Base-by-base conservation (phyloP, 2,329 filamentous ascomycete genomes). In the Paecilomyces fulvus region DNA sequence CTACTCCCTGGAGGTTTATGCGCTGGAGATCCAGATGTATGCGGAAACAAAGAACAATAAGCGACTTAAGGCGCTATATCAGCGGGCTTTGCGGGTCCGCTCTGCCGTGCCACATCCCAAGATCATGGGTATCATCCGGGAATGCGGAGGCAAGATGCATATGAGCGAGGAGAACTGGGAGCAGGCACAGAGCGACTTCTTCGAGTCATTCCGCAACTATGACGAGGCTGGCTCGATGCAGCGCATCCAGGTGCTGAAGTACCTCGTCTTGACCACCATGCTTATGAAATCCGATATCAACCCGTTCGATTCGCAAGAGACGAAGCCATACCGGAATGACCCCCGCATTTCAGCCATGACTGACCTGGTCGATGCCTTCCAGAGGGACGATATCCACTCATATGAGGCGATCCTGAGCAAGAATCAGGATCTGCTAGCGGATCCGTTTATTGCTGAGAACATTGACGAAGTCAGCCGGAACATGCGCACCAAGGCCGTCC, bases 161-260 rank as follows among this genome's bases (percentile, higher is more conserved):
- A 97, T 99, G 94, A 94, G 89, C 72, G 94, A 99, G 79, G 94
- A 97, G 77, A 97, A 97, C 72, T 99, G 94, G 94, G 90, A 94
- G 71, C 90, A 92, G 67, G 94, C 94, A 0, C 92, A 97, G 75
- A 92, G 86, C 65, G 94, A 97, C 77, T 99, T 99, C 74, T 96
- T 96, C 73, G 94, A 99, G 73, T 95, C 92, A 0, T 99, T 99
- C 79, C 89, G 92, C 56, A 97, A 96, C 77, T 99, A 97, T 76
- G 94, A 99, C 70, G 94, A 99, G 78, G 94, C 94, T 46, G 94
- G 94, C 50, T 96, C 92, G 25, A 82, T 96, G 66, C 92, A 97
- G 73, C 85, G 94, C 51, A 97, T 97, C 64, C 92, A 97, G 73
- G 94, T 97, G 14, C 83, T 99, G 64, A 97, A 96, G 75, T 99